These are phyloP conservation scores for Venturia carpophila DNA, from an alignment of 2,329 filamentous ascomycete species.

Conservation along the genomic window DNA sequence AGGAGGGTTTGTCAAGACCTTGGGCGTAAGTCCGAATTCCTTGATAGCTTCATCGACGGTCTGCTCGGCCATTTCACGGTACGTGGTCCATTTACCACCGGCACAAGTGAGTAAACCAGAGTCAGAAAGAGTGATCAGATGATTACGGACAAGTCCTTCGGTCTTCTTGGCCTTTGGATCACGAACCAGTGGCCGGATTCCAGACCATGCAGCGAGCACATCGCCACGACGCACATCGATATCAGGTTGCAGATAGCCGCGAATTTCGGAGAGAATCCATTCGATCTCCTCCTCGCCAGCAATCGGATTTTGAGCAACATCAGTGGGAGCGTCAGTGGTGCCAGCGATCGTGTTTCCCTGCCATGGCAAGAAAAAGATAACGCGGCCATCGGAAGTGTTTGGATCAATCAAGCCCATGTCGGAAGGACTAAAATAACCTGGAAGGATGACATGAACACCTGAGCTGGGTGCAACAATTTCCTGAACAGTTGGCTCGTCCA, in stretches of 20 bases:
- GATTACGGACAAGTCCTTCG: constrained; percentile 79
- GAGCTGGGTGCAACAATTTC: constrained; percentile 81
- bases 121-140: constrained; percentile 70
- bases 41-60: constrained; percentile 73
- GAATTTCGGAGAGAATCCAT: constrained; percentile 80
- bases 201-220: constrained; percentile 84
- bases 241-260: constrained; percentile 72
- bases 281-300: constrained; percentile 78
- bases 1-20: constrained; percentile 51
- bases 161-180: constrained; percentile 81
- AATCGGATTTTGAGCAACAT: constrained; percentile 64
- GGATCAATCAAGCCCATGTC: constrained; percentile 87
- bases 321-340: constrained; percentile 72
- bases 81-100: constrained; percentile 89
- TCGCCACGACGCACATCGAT: constrained; percentile 79
- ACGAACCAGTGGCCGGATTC: constrained; percentile 77
- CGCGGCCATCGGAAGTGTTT: constrained; percentile 75
- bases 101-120: constrained; percentile 78
- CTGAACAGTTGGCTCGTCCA: constrained; percentile 64
- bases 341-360: constrained; percentile 88
- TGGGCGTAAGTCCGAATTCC: constrained; percentile 55
- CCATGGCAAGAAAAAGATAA: constrained; percentile 91
- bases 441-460: constrained; percentile 78
- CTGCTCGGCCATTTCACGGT: constrained; percentile 88
- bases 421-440: constrained; percentile 75